Base-by-base conservation (phyloP, 257 asterid species). In the Solanum gandarillasii region DNA sequence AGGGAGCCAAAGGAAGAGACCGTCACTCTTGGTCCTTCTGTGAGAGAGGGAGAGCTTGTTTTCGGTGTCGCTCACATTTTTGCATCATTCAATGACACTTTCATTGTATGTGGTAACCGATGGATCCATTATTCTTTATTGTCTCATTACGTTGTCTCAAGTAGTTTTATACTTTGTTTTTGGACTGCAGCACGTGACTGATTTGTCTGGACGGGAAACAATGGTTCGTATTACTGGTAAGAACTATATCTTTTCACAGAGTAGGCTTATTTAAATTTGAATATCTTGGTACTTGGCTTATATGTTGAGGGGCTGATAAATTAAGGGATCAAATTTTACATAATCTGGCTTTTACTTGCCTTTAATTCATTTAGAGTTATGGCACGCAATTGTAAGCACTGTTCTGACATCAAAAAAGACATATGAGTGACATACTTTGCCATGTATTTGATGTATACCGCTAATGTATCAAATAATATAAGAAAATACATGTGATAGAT, bases 1-100 rank as follows among this genome's bases (percentile, higher is more conserved):
- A 79, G 85, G 67, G 85, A 79, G 85, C 85, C 85, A 79, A 79
- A 79, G 39, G 85, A 79, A 79, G 85, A 79, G 85, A 79, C 85
- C 3, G 85, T 79, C 25, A 79, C 67, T 29, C 85, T 79, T 43
- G 85, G 85, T 43, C 85, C 85, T 43, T 46, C 85, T 27, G 62
- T 48, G 25, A 79, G 85, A 29, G 85, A 79, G 85, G 85, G 85
- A 43, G 85, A 79, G 67, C 85, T 79, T 79, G 67, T 79, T 43
- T 79, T 79, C 9, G 85, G 85, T 43, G 85, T 79, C 20, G 85
- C 85, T 11, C 85, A 79, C 65, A 79, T 79, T 43, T 79, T 79
- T 79, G 85, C 85, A 1, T 79, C 85, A 43, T 79, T 79, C 85
- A 79, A 79, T 79, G 85, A 79, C 67, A 79, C 85, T 79, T 79